These are phyloP conservation scores for Tulasnella calospora DNA, from an alignment of 768 basidiomycete genomes.

Conservation along the genomic window DNA sequence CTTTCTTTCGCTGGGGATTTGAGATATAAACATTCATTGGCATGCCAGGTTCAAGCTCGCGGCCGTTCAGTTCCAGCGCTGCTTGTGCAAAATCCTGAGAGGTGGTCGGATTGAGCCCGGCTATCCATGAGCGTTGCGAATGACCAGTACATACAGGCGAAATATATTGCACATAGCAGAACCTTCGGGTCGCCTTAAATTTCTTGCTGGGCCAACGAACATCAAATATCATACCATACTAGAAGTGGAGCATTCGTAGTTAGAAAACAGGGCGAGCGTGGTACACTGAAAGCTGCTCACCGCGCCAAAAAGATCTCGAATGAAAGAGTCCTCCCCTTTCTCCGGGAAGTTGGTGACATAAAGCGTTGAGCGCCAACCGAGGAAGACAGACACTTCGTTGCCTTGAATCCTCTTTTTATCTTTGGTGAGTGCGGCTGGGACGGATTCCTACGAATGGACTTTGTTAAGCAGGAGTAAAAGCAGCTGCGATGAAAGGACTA, in stretches of 20 bases:
- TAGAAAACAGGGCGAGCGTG: background rate
- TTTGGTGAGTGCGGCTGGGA: constrained; percentile 85
- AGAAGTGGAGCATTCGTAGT: constrained; percentile 16
- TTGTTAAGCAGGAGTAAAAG: background rate
- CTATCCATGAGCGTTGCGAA: background rate
- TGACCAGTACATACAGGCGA: constrained; percentile 59
- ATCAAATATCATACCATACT: constrained; percentile 91
- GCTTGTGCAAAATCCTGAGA: constrained; percentile 52
- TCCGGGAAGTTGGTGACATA: constrained; percentile 97
- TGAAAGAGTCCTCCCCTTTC: constrained; percentile 65
- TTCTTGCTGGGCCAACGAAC: constrained; percentile 98
- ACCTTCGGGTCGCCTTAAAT: constrained; percentile 83
- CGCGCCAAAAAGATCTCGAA: constrained; percentile 72
- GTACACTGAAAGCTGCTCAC: constrained; percentile 39
- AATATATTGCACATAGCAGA: constrained; percentile 91
- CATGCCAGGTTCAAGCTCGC: constrained; percentile 64
- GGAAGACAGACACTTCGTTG: constrained; percentile 74
- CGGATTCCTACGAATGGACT: constrained; percentile 51
- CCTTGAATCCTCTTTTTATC: constrained; percentile 84
- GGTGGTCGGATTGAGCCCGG: background rate
- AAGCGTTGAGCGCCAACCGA: constrained; percentile 90
- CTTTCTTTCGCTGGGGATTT: constrained; percentile 83
- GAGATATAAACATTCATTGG: constrained; percentile 76
- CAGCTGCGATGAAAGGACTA: constrained; percentile 12
- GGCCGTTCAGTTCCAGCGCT: constrained; percentile 75